These are phyloP conservation scores for Lepiota brunneoincarnata DNA, from an alignment of 768 basidiomycete genomes.

Conservation along the genomic window DNA sequence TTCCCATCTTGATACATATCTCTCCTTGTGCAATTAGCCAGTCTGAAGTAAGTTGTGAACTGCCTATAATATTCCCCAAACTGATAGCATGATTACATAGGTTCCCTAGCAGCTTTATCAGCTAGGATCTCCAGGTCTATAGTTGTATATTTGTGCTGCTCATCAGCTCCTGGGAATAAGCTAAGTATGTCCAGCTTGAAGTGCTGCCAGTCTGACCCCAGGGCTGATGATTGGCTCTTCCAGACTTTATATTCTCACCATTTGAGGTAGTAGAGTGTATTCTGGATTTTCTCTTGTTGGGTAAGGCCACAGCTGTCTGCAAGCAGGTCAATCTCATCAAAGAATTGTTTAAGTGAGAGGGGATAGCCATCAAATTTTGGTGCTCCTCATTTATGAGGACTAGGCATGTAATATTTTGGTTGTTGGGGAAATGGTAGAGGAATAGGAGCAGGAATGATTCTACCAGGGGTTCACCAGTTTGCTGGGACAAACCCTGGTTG, in stretches of 20 bases:
- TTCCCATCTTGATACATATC: conserved; percentile 3
- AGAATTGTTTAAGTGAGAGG: background rate
- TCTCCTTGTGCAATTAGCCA: background rate
- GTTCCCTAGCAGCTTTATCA: background rate
- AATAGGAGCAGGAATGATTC: too few species aligned
- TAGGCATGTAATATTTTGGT: background rate
- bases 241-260: background rate
- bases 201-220: background rate
- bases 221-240: background rate
- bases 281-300: background rate
- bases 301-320: background rate
- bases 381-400: background rate
- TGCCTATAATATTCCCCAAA: conserved; percentile 11
- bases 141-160: background rate
- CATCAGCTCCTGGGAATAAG: background rate
- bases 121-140: background rate
- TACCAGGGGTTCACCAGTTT: too few species aligned
- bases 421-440: too few species aligned
- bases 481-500: too few species aligned
- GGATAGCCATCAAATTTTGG: background rate
- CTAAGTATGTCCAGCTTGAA: background rate
- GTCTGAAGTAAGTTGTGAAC: background rate
- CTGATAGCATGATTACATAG: too few species aligned
- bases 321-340: background rate
- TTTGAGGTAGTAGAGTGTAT: background rate